phyloP scores from a whole-genome alignment of 331 rosid genomes.

The Stylosanthes scabra region DNA sequence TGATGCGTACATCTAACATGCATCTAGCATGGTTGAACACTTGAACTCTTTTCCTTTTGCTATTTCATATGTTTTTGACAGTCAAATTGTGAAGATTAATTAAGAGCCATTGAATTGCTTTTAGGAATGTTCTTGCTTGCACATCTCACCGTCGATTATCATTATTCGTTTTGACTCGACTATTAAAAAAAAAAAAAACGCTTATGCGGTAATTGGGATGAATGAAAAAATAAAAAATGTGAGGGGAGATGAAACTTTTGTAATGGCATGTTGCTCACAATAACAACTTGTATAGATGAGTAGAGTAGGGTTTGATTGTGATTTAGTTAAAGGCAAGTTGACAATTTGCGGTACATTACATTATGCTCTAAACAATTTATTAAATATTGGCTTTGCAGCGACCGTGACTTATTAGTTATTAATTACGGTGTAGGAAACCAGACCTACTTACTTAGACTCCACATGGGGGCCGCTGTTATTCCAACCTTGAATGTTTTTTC shows the following conservation, averaged over 20 bases:
- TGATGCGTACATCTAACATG: too few relatives aligned
- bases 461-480: slow-evolving; percentile 18
- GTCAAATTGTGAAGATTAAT: slow-evolving; percentile 17
- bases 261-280: not conserved
- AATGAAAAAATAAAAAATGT: slow-evolving; percentile 14
- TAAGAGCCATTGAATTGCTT: not conserved
- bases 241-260: not conserved
- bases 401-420: not conserved
- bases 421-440: not conserved
- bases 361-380: slow-evolving; percentile 19
- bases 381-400: slow-evolving; percentile 24
- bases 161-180: slow-evolving; percentile 14
- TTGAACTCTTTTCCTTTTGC: too few relatives aligned
- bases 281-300: not conserved
- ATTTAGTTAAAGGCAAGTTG: slow-evolving; percentile 26
- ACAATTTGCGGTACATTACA: slow-evolving; percentile 9
- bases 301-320: not conserved
- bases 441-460: slow-evolving; percentile 14
- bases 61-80: slow-evolving; percentile 38
- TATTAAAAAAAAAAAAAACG: not conserved
- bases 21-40: too few relatives aligned
- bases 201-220: slow-evolving; percentile 3
- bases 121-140: too few relatives aligned
- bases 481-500: too few relatives aligned
- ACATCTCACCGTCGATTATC: too few relatives aligned